These are phyloP conservation scores for Colletotrichum lini DNA, from an alignment of 2,329 filamentous ascomycete species.

Conservation along the genomic window DNA sequence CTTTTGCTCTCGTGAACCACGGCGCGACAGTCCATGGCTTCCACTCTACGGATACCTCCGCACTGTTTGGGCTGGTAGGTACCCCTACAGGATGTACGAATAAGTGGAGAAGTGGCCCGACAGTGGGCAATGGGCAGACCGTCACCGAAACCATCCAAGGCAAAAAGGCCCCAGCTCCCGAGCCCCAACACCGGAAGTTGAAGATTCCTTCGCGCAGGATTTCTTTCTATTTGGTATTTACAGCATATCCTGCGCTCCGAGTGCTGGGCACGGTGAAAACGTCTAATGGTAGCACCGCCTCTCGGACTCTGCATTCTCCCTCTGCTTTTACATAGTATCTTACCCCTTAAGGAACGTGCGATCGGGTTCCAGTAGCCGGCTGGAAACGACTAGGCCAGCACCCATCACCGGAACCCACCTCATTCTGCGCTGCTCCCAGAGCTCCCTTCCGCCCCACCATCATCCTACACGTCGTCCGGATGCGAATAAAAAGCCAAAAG, in stretches of 20 bases:
- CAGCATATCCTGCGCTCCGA: neutral
- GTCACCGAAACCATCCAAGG: conserved; percentile 25
- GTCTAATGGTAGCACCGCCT: neutral
- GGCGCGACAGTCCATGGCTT: conserved; percentile 1
- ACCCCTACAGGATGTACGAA: too few species aligned
- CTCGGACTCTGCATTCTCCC: neutral
- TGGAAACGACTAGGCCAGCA: neutral
- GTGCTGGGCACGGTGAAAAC: neutral
- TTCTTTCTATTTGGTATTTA: neutral
- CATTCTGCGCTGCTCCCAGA: neutral
- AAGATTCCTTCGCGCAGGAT: neutral
- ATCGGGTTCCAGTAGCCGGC: neutral
- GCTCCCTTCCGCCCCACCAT: conserved; percentile 19
- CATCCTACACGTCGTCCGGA: conserved; percentile 35
- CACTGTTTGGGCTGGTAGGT: neutral
- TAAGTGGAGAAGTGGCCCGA: conserved; percentile 8
- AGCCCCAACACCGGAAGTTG: neutral
- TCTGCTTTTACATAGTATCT: neutral
- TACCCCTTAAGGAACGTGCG: neutral
- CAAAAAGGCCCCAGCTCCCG: conserved; percentile 3
- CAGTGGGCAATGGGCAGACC: conserved; percentile 35
- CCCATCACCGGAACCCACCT: too few species aligned
- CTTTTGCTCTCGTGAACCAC: too few species aligned
- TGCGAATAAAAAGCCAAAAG: conserved; percentile 7
- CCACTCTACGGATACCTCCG: conserved; percentile 28